Conservation (phyloP, 306 rosid genomes). For the Vigna nakashimae region DNA sequence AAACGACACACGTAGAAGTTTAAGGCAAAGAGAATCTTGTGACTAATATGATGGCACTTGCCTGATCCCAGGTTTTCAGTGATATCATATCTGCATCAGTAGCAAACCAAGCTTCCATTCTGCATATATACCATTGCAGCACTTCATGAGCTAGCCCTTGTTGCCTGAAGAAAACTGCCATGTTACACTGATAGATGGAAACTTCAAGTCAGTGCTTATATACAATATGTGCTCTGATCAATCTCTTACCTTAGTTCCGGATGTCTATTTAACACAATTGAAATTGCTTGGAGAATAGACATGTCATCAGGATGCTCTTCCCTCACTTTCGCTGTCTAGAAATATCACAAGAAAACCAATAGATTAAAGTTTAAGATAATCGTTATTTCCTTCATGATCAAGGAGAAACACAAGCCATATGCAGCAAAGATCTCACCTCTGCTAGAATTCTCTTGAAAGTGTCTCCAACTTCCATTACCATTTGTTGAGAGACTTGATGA, state of each 20-base stretch:
- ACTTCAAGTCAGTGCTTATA: conserved; percentile 27
- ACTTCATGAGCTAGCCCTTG: conserved; percentile 74
- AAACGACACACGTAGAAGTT: too few species aligned
- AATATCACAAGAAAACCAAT: conserved; percentile 20
- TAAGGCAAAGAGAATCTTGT: background rate
- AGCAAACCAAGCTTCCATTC: conserved; percentile 92
- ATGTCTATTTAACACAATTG: conserved; percentile 62
- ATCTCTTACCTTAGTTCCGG: conserved; percentile 64
- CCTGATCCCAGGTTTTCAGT: conserved; percentile 82
- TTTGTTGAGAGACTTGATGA: conserved; percentile 72
- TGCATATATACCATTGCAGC: conserved; percentile 76
- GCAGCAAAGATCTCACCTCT: conserved; percentile 58
- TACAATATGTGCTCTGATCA: conserved; percentile 6
- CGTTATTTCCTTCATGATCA: background rate
- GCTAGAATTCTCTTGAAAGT: conserved; percentile 69
- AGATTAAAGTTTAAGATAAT: conserved; percentile 32
- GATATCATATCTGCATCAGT: conserved; percentile 84
- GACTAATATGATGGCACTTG: background rate
- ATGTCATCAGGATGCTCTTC: conserved; percentile 70
- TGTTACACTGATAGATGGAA: conserved; percentile 19
- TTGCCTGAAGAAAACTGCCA: conserved; percentile 55
- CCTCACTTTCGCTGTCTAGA: conserved; percentile 68
- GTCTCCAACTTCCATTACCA: conserved; percentile 74
- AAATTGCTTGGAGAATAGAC: conserved; percentile 61
- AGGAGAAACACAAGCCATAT: conserved; percentile 20